Evolutionary conservation across 345 rosid genomes (phyloP).

Genomic region (Nasturtium officinale): DNA sequence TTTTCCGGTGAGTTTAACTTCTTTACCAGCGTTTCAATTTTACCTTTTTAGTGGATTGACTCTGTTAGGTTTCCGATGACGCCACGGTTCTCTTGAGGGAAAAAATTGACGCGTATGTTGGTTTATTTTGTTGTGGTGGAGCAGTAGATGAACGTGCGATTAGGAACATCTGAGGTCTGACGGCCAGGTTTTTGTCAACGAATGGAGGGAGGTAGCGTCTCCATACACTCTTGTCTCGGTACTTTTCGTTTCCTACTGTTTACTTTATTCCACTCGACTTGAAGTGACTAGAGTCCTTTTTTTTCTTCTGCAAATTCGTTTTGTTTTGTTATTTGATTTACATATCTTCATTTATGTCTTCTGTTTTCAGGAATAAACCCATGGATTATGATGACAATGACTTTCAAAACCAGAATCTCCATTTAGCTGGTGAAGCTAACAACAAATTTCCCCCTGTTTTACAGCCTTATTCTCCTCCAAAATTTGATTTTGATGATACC

Average conservation of each 20-base stretch:
- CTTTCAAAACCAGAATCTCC: conserved; percentile 91
- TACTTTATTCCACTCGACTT: conserved; percentile 7
- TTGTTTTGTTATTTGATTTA: not conserved
- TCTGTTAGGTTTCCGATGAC: conserved; percentile 15
- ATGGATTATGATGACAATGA: conserved; percentile 99
- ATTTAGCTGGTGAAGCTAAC: conserved; percentile 85
- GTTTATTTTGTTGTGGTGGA: conserved; percentile 3
- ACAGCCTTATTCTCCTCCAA: conserved; percentile 76
- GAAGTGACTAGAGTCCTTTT: conserved; percentile 28
- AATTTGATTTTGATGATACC: conserved; percentile 88
- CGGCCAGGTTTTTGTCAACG: conserved; percentile 71
- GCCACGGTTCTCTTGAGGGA: not conserved
- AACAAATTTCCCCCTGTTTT: conserved; percentile 69
- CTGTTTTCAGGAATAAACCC: conserved; percentile 67
- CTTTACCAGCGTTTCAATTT: conserved; percentile 13
- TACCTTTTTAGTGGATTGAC: not conserved
- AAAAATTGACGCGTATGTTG: conserved; percentile 5
- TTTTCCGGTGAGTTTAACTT: conserved; percentile 57
- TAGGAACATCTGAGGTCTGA: conserved; percentile 61
- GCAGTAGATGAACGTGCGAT: conserved; percentile 67
- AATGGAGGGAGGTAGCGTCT: conserved; percentile 99
- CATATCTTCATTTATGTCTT: not conserved
- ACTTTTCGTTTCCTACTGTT: conserved; percentile 68
- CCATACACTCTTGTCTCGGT: conserved; percentile 87
- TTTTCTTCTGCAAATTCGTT: not conserved